phyloP scores from a whole-genome alignment of 1,284 basidiomycete genomes.

The Meira nashicola region DNA sequence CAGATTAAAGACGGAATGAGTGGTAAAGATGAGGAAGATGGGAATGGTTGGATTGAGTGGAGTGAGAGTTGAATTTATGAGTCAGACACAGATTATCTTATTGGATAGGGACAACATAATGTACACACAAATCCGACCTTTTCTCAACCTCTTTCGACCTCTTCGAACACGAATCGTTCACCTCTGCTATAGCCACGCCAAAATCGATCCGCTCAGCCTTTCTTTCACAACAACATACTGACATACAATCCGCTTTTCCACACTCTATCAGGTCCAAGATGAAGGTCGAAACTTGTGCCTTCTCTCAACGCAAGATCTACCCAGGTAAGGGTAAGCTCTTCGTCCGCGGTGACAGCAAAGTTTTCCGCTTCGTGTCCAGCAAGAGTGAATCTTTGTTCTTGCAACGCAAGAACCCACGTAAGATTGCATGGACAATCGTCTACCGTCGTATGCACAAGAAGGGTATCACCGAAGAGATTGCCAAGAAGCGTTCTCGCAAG shows the following conservation, averaged over 20 bases:
- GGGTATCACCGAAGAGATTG: conserved; percentile 95
- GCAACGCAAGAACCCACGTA: conserved; percentile 99
- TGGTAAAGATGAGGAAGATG: too few relatives aligned
- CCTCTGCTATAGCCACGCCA: neutral
- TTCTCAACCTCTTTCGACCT: neutral
- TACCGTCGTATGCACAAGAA: conserved; percentile 99
- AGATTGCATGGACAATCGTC: conserved; percentile 96
- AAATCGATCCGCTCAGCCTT: neutral
- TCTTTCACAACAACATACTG: neutral
- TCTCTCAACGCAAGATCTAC: conserved; percentile 53
- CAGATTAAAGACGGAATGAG: too few relatives aligned
- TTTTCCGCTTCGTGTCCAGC: conserved; percentile 51
- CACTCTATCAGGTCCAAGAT: conserved; percentile 28
- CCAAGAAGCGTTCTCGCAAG: conserved; percentile 95
- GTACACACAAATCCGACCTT: too few relatives aligned
- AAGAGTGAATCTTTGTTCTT: conserved; percentile 89
- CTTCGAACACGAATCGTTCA: neutral
- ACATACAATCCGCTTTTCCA: neutral
- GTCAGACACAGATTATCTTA: too few relatives aligned
- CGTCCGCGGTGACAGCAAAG: conserved; percentile 53
- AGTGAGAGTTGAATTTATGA: too few relatives aligned
- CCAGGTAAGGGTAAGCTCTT: conserved; percentile 51
- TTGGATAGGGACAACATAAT: too few relatives aligned
- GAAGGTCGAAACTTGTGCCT: conserved; percentile 54
- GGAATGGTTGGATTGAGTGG: too few relatives aligned